Percentiles rank a stretch among this genome's conserved stretches.
These are phyloP conservation scores for Penicillium lividum DNA, from an alignment of 495 filamentous ascomycete species.

Conservation along the genomic window DNA sequence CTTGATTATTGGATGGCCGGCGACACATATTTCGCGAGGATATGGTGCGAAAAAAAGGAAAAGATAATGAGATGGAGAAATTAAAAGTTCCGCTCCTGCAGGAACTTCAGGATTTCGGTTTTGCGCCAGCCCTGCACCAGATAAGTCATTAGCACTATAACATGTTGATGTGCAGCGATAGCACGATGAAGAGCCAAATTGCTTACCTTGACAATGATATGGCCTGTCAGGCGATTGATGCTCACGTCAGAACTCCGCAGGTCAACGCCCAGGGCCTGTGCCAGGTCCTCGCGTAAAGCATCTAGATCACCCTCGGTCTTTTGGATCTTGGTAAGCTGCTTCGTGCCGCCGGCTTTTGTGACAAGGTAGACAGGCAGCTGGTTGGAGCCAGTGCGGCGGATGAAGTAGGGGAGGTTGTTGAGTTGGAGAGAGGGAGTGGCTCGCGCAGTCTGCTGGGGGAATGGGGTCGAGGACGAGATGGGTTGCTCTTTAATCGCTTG, in stretches of 20 bases:
- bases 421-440: constrained; percentile 31
- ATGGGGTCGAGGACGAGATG: constrained; percentile 28
- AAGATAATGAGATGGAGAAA: not conserved
- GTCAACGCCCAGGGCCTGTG: constrained; percentile 46
- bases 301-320: constrained; percentile 72
- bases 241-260: constrained; percentile 42
- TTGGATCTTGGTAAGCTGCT: constrained; percentile 71
- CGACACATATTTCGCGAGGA: not conserved
- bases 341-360: constrained; percentile 73
- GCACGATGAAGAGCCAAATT: not conserved
- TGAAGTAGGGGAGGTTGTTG: constrained; percentile 64
- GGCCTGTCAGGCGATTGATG: constrained; percentile 61
- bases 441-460: constrained; percentile 30
- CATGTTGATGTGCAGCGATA: not conserved
- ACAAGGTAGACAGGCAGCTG: constrained; percentile 79
- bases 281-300: constrained; percentile 54
- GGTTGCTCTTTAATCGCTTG: constrained; percentile 40
- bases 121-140: constrained; percentile 50
- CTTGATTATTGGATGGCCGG: not conserved
- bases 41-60: constrained; percentile 1
- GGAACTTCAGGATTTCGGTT: constrained; percentile 49
- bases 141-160: constrained; percentile 4
- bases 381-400: constrained; percentile 68
- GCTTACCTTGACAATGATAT: constrained; percentile 66
- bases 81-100: constrained; percentile 51